phyloP scores from a whole-genome alignment of 2,329 filamentous ascomycete genomes.

The Curvularia lunata region DNA sequence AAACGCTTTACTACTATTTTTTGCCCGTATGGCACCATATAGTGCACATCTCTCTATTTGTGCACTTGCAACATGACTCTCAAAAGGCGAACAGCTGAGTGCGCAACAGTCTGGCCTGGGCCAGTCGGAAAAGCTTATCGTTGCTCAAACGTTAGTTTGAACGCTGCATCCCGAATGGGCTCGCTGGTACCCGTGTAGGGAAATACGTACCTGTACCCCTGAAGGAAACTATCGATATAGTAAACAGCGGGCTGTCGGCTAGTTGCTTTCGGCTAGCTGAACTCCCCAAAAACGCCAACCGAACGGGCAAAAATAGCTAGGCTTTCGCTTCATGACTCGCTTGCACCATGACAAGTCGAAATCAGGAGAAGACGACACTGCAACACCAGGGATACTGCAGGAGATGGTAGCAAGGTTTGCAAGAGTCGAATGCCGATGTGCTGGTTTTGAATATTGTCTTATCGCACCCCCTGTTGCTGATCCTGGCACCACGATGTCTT shows the following conservation, averaged over 20 bases:
- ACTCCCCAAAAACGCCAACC: constrained; percentile 11
- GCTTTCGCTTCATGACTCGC: constrained; percentile 16
- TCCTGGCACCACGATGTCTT: no score
- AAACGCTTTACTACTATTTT: neutral
- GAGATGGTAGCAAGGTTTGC: neutral
- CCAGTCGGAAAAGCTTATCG: constrained; percentile 6
- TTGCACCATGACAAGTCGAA: neutral
- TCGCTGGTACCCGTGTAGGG: constrained; percentile 3
- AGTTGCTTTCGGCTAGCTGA: constrained; percentile 7
- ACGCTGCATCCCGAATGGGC: constrained; percentile 6
- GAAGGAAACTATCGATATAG: constrained; percentile 20
- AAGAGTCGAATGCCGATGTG: neutral
- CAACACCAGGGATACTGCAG: neutral
- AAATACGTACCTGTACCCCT: constrained; percentile 4
- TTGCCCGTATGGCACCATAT: neutral
- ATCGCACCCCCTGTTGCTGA: neutral
- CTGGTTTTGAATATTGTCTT: neutral
- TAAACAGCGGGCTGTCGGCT: constrained; percentile 18
- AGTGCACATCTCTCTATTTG: neutral
- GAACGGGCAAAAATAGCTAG: constrained; percentile 20
- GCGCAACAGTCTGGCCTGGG: constrained; percentile 1
- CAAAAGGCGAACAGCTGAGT: neutral
- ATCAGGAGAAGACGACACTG: constrained; percentile 3
- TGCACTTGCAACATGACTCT: neutral
- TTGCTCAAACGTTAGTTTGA: constrained; percentile 11